Evolutionary conservation across 139 green algal genomes (phyloP).

Genomic region (Diplosphaera chodatii): DNA sequence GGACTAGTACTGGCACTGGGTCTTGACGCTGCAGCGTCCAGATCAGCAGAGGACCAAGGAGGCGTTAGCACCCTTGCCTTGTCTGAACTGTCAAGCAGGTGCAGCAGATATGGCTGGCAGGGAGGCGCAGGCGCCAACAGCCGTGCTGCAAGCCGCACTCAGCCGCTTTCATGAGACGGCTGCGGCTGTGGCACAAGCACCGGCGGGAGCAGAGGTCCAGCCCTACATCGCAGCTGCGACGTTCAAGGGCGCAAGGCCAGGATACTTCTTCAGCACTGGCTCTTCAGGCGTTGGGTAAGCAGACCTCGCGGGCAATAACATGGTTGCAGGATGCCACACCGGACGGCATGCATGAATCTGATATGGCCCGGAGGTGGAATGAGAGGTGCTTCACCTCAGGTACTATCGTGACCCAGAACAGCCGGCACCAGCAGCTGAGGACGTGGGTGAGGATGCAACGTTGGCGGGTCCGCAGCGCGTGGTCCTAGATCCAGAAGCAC

Average conservation of each 20-base stretch:
- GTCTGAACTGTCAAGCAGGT: too few species aligned
- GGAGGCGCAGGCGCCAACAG: conserved; percentile 2
- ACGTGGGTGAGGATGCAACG: conserved; percentile 5
- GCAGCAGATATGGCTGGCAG: conserved; percentile 8
- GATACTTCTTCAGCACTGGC: conserved; percentile 63
- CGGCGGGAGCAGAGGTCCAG: background rate
- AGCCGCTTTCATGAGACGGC: conserved; percentile 5
- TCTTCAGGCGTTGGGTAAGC: conserved; percentile 53
- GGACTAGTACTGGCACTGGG: too few species aligned
- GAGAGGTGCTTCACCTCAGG: too few species aligned
- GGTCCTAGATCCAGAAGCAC: conserved; percentile 47
- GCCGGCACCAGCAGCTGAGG: conserved; percentile 7
- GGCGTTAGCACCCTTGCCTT: too few species aligned
- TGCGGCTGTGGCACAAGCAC: background rate
- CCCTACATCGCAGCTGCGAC: conserved; percentile 30
- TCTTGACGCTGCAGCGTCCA: too few species aligned
- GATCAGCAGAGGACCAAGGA: too few species aligned
- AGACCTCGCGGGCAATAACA: too few species aligned
- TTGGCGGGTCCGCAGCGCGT: conserved; percentile 8
- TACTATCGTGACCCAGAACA: conserved; percentile 23
- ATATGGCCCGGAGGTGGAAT: too few species aligned
- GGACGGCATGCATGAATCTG: too few species aligned
- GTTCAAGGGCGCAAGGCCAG: conserved; percentile 39
- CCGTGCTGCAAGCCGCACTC: conserved; percentile 20
- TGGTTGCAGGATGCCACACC: too few species aligned